These are phyloP conservation scores for Myochromella boudieri DNA, from an alignment of 768 basidiomycete genomes.

Conservation along the genomic window DNA sequence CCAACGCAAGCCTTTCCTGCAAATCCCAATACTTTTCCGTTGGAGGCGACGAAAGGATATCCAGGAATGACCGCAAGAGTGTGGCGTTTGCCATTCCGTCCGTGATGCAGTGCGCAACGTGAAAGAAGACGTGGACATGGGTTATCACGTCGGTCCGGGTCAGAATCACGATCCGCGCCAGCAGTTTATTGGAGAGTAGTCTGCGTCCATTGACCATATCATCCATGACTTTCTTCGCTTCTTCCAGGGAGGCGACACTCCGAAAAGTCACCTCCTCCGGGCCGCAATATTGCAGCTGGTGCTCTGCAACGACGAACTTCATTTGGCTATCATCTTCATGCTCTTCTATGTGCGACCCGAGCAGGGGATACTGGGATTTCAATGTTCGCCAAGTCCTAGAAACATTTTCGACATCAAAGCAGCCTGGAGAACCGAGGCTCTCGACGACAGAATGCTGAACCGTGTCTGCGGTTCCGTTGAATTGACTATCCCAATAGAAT, in stretches of 20 bases:
- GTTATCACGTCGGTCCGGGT: slow-evolving; percentile 34
- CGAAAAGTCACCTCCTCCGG: slow-evolving; percentile 40
- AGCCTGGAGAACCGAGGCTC: slow-evolving; percentile 13
- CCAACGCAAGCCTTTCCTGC: slow-evolving; percentile 40
- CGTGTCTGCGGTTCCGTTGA: slow-evolving; percentile 45
- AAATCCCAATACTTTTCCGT: slow-evolving; percentile 22
- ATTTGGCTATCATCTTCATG: slow-evolving; percentile 24
- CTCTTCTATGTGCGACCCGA: slow-evolving; percentile 40
- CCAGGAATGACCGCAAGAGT: slow-evolving; percentile 44
- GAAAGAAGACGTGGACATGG: slow-evolving; percentile 40
- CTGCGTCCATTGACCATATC: slow-evolving; percentile 31
- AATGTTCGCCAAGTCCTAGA: slow-evolving; percentile 42
- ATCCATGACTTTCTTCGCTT: slow-evolving; percentile 28
- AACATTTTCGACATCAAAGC: slow-evolving; percentile 31
- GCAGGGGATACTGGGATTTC: slow-evolving; percentile 51
- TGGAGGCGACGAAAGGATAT: slow-evolving; percentile 31
- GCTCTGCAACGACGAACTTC: slow-evolving; percentile 43
- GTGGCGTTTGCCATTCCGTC: slow-evolving; percentile 47
- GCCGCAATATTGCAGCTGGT: slow-evolving; percentile 26
- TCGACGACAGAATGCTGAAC: slow-evolving; percentile 33
- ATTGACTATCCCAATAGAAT: slow-evolving; percentile 42
- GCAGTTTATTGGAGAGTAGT: slow-evolving; percentile 40
- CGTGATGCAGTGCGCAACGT: slow-evolving; percentile 48
- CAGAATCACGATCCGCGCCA: slow-evolving; percentile 43
- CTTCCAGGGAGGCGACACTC: slow-evolving; percentile 30